These are phyloP conservation scores for Nothopassalora personata DNA, from an alignment of 2,329 filamentous ascomycete genomes.

Conservation along the genomic window DNA sequence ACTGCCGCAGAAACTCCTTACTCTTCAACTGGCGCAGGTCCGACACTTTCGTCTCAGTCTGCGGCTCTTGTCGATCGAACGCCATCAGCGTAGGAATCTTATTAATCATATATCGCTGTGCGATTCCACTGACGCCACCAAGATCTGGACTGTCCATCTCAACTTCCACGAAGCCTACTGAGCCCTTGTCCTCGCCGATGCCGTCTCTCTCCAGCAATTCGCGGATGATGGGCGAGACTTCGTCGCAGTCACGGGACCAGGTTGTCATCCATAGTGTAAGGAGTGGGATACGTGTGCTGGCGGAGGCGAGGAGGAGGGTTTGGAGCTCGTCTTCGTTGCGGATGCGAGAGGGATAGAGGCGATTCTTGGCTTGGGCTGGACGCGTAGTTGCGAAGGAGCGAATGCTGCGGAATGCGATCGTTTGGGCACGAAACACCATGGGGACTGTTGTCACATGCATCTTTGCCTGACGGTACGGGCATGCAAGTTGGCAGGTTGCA, in stretches of 20 bases:
- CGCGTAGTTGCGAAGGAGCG: neutral
- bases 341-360: constrained; percentile 36
- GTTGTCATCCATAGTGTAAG: constrained; percentile 49
- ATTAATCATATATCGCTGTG: constrained; percentile 41
- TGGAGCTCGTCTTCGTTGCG: constrained; percentile 45
- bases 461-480: neutral
- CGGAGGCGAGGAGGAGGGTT: constrained; percentile 44
- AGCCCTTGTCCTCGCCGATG: constrained; percentile 42
- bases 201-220: constrained; percentile 41
- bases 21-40: constrained; percentile 43
- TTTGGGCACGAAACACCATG: neutral
- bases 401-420: neutral
- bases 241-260: constrained; percentile 43
- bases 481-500: neutral
- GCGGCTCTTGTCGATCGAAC: constrained; percentile 47
- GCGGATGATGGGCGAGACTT: constrained; percentile 40
- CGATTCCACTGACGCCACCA: constrained; percentile 34
- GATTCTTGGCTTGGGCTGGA: constrained; percentile 28
- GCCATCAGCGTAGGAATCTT: constrained; percentile 47
- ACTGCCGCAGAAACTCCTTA: constrained; percentile 40
- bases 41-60: constrained; percentile 43
- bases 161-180: constrained; percentile 45
- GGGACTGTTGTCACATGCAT: neutral
- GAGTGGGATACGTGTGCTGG: constrained; percentile 40
- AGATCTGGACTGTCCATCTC: constrained; percentile 44